Evolutionary conservation across 768 basidiomycete species (phyloP).

Genomic region (Boletus rubroflammeus): DNA sequence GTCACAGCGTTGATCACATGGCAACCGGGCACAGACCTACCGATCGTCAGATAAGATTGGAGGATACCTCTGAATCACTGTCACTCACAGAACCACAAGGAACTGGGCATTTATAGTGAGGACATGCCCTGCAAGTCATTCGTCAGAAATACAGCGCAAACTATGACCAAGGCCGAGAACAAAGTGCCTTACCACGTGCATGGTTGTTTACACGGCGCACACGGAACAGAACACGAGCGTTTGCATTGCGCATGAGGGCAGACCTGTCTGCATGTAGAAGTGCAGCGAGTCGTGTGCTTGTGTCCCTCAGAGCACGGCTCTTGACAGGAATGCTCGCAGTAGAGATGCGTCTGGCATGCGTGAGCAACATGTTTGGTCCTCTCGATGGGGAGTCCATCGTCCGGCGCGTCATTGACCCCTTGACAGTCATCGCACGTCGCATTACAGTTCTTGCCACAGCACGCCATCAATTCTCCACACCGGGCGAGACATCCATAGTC

Average conservation of each 20-base stretch:
- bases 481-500: constrained; percentile 35
- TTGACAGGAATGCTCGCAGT: constrained; percentile 55
- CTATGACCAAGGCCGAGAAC: neutral
- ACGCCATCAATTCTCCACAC: constrained; percentile 46
- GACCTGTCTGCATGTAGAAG: constrained; percentile 45
- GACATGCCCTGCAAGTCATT: constrained; percentile 42
- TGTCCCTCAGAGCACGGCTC: constrained; percentile 49
- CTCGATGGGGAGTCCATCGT: constrained; percentile 2
- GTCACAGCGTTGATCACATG: constrained; percentile 56
- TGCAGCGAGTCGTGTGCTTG: constrained; percentile 46
- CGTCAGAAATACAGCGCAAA: constrained; percentile 1
- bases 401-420: constrained; percentile 1
- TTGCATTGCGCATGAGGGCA: constrained; percentile 53
- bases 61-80: neutral
- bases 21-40: constrained; percentile 61
- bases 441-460: constrained; percentile 51
- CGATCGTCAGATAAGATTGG: neutral
- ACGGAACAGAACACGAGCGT: constrained; percentile 47
- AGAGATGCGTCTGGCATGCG: constrained; percentile 47
- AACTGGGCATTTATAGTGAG: constrained; percentile 53
- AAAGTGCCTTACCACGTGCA: constrained; percentile 48
- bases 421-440: constrained; percentile 51
- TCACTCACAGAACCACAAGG: constrained; percentile 64
- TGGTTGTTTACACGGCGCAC: constrained; percentile 58
- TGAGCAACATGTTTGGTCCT: constrained; percentile 42